Evolutionary conservation across 2,329 filamentous ascomycete species (phyloP).

Genomic region (Penicillium sp.): DNA sequence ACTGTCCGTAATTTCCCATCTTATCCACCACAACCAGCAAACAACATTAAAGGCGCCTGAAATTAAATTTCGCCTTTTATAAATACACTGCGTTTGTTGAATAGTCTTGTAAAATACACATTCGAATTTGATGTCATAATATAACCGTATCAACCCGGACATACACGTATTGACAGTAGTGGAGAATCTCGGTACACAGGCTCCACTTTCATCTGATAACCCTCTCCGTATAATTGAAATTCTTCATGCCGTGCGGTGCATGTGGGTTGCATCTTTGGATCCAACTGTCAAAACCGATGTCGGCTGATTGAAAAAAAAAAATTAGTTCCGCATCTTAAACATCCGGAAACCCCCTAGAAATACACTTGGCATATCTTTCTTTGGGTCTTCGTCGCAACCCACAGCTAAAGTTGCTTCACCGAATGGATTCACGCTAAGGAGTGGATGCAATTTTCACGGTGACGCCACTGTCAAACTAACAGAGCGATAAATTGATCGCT

Average conservation of each 20-base stretch:
- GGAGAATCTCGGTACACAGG: neutral
- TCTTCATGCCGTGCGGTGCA: neutral
- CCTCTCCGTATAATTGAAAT: conserved; percentile 4
- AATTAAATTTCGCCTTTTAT: no score
- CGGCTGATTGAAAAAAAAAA: conserved; percentile 10
- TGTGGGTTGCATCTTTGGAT: conserved; percentile 11
- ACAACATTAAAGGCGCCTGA: neutral
- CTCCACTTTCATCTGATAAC: conserved; percentile 12
- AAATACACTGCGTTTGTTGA: neutral
- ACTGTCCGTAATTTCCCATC: neutral
- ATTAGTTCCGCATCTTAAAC: neutral
- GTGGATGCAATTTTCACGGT: conserved; percentile 6
- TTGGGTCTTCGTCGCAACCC: neutral
- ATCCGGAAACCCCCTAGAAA: neutral
- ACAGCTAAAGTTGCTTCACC: neutral
- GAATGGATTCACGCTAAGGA: conserved; percentile 9
- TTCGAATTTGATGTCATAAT: neutral
- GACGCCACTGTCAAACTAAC: neutral
- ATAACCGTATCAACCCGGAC: neutral
- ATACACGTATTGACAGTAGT: neutral
- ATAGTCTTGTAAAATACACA: neutral
- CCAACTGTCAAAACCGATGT: conserved; percentile 14
- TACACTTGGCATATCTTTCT: conserved; percentile 3
- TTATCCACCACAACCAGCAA: neutral
- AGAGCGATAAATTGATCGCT: conserved; percentile 4